A percentile compares a stretch with the other conserved stretches of the same genome.
Conservation (phyloP, 1,284 basidiomycete genomes). For the Microbotryum violaceum region DNA sequence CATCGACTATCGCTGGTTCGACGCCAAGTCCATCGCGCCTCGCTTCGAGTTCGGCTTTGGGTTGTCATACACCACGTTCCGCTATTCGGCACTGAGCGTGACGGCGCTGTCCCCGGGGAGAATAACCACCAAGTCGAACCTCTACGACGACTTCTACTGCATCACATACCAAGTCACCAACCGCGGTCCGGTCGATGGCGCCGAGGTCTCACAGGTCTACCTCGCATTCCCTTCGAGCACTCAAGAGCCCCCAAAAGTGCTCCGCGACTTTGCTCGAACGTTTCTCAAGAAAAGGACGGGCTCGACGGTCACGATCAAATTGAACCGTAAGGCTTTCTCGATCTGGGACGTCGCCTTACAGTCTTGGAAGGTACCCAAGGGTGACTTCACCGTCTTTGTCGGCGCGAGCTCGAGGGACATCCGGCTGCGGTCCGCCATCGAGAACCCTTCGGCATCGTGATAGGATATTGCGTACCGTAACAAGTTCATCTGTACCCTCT, state of each 20-base stretch:
- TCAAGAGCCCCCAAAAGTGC: slow-evolving; percentile 37
- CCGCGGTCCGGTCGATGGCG: slow-evolving; percentile 41
- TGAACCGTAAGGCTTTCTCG: slow-evolving; percentile 45
- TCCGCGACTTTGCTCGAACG: slow-evolving; percentile 38
- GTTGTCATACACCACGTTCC: slow-evolving; percentile 45
- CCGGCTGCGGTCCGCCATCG: too few relatives aligned
- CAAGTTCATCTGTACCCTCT: too few relatives aligned
- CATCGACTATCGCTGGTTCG: slow-evolving; percentile 47
- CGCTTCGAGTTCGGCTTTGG: slow-evolving; percentile 47
- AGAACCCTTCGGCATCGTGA: too few relatives aligned
- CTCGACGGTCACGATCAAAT: slow-evolving; percentile 37
- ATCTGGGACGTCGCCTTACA: slow-evolving; percentile 42
- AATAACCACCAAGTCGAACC: neutral
- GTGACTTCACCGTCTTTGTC: slow-evolving; percentile 40
- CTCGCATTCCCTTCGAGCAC: slow-evolving; percentile 41
- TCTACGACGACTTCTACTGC: slow-evolving; percentile 41
- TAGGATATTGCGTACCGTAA: too few relatives aligned
- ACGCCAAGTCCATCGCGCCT: slow-evolving; percentile 42
- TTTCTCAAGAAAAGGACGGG: slow-evolving; percentile 38
- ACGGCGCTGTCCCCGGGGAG: slow-evolving; percentile 13
- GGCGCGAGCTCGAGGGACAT: slow-evolving; percentile 31
- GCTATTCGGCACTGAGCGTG: slow-evolving; percentile 37
- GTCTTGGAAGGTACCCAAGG: slow-evolving; percentile 42
- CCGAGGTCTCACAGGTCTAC: slow-evolving; percentile 46
- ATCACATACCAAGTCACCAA: slow-evolving; percentile 44